Conservation (phyloP, 257 asterid species). For the Nicotiana obtusifolia region DNA sequence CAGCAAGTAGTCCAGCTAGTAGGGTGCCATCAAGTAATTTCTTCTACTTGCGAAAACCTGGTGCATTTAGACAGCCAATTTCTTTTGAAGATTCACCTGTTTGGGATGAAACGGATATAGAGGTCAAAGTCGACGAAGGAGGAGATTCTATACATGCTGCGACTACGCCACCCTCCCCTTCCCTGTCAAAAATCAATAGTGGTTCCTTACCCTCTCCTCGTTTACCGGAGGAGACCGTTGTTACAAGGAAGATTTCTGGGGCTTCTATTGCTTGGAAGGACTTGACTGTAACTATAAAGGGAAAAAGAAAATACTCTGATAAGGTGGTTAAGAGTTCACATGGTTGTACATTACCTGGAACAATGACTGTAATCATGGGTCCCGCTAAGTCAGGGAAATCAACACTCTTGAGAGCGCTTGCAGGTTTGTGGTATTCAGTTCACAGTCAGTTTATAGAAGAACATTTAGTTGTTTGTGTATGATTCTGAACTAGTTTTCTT, state of each 20-base stretch:
- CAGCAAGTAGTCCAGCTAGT: constrained; percentile 94
- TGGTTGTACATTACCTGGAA: constrained; percentile 88
- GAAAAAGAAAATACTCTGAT: constrained; percentile 82
- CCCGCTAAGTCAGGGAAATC: constrained; percentile 98
- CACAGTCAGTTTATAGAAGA: background rate
- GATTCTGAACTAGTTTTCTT: constrained; percentile 2
- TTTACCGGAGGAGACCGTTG: constrained; percentile 52
- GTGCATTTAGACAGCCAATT: constrained; percentile 74
- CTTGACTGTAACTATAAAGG: constrained; percentile 82
- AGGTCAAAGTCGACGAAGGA: constrained; percentile 72
- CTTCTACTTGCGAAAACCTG: constrained; percentile 86
- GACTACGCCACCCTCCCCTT: constrained; percentile 69
- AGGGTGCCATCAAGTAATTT: constrained; percentile 91
- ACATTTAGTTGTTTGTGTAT: background rate
- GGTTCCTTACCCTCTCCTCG: constrained; percentile 80
- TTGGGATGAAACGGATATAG: constrained; percentile 87
- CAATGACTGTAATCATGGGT: constrained; percentile 97
- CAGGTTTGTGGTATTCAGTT: constrained; percentile 42
- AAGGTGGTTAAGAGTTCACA: constrained; percentile 83
- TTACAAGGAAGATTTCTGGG: constrained; percentile 64
- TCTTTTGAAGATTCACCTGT: constrained; percentile 96
- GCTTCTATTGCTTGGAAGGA: constrained; percentile 94
- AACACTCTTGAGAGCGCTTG: constrained; percentile 82
- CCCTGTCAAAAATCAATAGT: constrained; percentile 87
- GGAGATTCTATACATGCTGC: constrained; percentile 73